These are phyloP conservation scores for Macrotyloma uniflorum DNA, from an alignment of 306 rosid species.

Conservation along the genomic window DNA sequence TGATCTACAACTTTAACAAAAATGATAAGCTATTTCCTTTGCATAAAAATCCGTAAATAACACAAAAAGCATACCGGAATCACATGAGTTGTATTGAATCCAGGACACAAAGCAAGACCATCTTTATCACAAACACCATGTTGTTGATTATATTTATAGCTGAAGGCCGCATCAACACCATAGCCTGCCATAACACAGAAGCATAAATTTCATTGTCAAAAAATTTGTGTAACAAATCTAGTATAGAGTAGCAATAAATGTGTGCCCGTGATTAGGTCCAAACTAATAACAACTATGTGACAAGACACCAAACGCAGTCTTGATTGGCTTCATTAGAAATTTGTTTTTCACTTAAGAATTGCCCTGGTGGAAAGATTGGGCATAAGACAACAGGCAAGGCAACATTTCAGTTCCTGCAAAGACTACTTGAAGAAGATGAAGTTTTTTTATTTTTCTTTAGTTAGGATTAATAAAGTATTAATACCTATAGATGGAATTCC, in stretches of 20 bases:
- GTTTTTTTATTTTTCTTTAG: neutral
- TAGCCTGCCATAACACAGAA: slow-evolving; percentile 65
- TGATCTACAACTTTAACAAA: neutral
- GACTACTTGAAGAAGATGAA: neutral
- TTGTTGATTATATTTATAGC: slow-evolving; percentile 84
- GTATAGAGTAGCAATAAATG: slow-evolving; percentile 23
- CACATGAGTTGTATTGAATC: slow-evolving; percentile 89
- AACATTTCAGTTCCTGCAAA: slow-evolving; percentile 6
- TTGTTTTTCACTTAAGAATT: slow-evolving; percentile 16
- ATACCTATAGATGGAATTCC: slow-evolving; percentile 95
- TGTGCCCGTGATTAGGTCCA: slow-evolving; percentile 22
- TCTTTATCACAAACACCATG: slow-evolving; percentile 81
- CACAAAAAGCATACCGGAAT: slow-evolving; percentile 77
- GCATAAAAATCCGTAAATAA: neutral
- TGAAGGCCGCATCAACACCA: slow-evolving; percentile 97
- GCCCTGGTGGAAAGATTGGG: slow-evolving; percentile 12
- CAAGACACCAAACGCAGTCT: slow-evolving; percentile 15
- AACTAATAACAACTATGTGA: slow-evolving; percentile 28
- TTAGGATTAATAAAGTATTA: slow-evolving; percentile 19
- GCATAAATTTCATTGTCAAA: slow-evolving; percentile 29
- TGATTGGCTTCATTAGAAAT: slow-evolving; percentile 7
- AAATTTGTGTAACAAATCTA: neutral
- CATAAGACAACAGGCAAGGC: slow-evolving; percentile 22
- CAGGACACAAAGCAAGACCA: slow-evolving; percentile 94
- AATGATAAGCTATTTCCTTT: neutral